A percentile compares a stretch with the other conserved stretches of the same genome.
phyloP scores from a whole-genome alignment of 2,329 filamentous ascomycete genomes.

The Domatiomyces catenatus region DNA sequence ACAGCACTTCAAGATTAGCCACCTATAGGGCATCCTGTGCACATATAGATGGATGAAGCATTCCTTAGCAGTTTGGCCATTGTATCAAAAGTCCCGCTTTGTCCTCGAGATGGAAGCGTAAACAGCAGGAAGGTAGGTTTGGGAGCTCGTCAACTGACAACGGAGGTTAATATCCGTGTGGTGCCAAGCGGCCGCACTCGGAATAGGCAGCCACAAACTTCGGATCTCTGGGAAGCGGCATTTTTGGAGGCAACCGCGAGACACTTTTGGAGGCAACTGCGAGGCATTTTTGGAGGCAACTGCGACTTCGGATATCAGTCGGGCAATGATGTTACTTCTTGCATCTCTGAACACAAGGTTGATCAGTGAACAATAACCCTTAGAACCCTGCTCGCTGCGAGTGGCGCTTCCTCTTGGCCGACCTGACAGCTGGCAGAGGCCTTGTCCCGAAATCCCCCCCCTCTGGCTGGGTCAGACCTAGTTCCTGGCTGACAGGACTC shows the following conservation, averaged over 20 bases:
- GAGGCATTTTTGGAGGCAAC: not conserved
- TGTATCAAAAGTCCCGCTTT: too few species aligned
- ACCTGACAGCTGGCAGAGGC: slow-evolving; percentile 3
- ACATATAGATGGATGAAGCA: too few species aligned
- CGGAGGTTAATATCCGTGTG: too few species aligned
- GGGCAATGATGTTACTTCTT: slow-evolving; percentile 7
- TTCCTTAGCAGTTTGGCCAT: too few species aligned
- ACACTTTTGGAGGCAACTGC: not conserved
- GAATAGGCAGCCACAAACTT: not conserved
- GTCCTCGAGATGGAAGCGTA: too few species aligned
- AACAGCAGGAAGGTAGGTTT: too few species aligned
- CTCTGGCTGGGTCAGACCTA: slow-evolving; percentile 14
- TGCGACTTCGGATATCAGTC: too few species aligned
- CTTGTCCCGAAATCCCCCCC: slow-evolving; percentile 11
- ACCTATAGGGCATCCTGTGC: too few species aligned
- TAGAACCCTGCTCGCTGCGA: slow-evolving; percentile 12
- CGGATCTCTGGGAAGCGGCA: not conserved
- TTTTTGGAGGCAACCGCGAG: slow-evolving; percentile 1
- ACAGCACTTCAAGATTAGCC: too few species aligned
- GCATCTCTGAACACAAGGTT: not conserved
- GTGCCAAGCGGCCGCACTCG: not conserved
- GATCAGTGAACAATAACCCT: not conserved
- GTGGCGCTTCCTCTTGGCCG: slow-evolving; percentile 5
- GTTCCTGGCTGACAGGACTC: not conserved
- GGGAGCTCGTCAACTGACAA: too few species aligned